These are phyloP conservation scores for Dryadomyces quercivorus DNA, from an alignment of 2,329 filamentous ascomycete genomes.

Conservation along the genomic window DNA sequence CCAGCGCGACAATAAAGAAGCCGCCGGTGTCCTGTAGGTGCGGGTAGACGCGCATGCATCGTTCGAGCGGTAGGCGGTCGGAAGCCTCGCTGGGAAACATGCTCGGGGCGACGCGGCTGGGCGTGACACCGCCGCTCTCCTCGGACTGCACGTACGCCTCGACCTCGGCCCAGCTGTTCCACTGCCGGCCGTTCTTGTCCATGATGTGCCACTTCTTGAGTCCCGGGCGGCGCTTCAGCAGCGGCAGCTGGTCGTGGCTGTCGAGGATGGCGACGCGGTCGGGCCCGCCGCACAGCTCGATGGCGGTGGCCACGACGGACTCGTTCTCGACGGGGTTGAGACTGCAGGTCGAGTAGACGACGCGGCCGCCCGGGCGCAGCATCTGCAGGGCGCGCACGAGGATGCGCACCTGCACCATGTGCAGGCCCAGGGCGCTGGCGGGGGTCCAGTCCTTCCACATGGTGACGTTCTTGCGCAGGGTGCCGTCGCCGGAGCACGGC, in stretches of 20 bases:
- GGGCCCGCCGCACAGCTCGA: slow-evolving; percentile 76
- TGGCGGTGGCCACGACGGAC: slow-evolving; percentile 76
- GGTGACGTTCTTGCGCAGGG: slow-evolving; percentile 80
- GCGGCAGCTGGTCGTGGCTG: slow-evolving; percentile 64
- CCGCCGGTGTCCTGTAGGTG: slow-evolving; percentile 93
- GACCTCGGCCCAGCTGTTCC: slow-evolving; percentile 74
- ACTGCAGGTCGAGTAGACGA: slow-evolving; percentile 97
- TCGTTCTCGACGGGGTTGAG: slow-evolving; percentile 99
- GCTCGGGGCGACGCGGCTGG: slow-evolving; percentile 59
- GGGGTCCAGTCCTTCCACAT: slow-evolving; percentile 95
- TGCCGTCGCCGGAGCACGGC: slow-evolving; percentile 92
- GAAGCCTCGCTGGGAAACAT: slow-evolving; percentile 65
- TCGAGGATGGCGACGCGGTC: slow-evolving; percentile 76
- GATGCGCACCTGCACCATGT: slow-evolving; percentile 79
- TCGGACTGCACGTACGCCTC: slow-evolving; percentile 51
- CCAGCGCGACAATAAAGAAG: slow-evolving; percentile 92
- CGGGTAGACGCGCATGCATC: slow-evolving; percentile 88
- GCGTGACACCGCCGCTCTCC: slow-evolving; percentile 39
- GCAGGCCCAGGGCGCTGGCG: slow-evolving; percentile 74
- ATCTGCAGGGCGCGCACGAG: slow-evolving; percentile 86
- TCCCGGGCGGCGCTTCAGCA: slow-evolving; percentile 64
- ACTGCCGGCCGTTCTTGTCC: slow-evolving; percentile 71
- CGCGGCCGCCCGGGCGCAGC: slow-evolving; percentile 85
- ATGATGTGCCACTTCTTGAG: slow-evolving; percentile 81
- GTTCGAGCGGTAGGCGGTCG: slow-evolving; percentile 64